Evolutionary conservation across 257 asterid species (phyloP).

Genomic region (Forsythia suspensa): DNA sequence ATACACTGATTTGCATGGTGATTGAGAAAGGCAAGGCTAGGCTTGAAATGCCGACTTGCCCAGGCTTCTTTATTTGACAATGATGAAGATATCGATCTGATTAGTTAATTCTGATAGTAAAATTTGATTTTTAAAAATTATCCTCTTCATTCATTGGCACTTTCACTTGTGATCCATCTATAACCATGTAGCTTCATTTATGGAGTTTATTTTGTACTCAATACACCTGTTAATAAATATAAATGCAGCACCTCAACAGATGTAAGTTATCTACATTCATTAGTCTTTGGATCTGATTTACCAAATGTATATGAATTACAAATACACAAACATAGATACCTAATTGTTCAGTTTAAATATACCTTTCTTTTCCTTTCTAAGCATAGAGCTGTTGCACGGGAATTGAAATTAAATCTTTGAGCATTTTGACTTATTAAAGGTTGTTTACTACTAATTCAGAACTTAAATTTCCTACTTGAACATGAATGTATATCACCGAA

Average conservation of each 20-base stretch:
- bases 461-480: background rate
- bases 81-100: background rate
- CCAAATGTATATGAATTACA: background rate
- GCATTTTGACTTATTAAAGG: background rate
- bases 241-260: background rate
- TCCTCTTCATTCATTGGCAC: background rate
- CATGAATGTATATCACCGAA: background rate
- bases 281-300: background rate
- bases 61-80: constrained; percentile 2
- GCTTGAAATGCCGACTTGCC: background rate
- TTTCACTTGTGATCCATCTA: background rate
- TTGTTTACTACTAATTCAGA: background rate
- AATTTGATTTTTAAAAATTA: background rate
- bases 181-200: background rate
- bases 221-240: background rate
- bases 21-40: background rate
- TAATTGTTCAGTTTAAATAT: background rate
- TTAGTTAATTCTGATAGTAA: background rate
- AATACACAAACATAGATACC: background rate
- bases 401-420: background rate
- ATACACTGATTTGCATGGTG: background rate
- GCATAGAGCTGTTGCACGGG: background rate
- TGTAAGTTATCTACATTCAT: background rate
- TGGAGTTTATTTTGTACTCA: background rate
- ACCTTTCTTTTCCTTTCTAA: constrained; percentile 2